Evolutionary conservation across 257 asterid species (phyloP), one percentile per base, ranked within the genome.

Genomic region (Lavandula angustifolia): DNA sequence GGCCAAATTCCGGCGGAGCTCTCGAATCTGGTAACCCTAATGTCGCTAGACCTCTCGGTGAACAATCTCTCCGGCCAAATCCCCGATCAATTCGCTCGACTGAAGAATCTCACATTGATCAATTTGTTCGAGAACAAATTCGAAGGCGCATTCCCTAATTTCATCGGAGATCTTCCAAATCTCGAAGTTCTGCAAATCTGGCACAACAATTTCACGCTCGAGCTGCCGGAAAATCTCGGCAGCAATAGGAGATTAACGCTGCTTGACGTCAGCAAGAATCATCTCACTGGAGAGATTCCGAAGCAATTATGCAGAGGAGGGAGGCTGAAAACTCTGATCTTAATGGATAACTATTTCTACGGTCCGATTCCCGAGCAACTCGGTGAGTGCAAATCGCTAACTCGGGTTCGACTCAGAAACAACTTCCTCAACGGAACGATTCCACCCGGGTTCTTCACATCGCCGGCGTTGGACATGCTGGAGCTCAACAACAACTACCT

Each of bases 151-250:
- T 40, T 89, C 35, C 95, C 95, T 4, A n/a, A 70, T 0, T 87
- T 80, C 71, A 62, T 89, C 8, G 94, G 88, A 7, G 86, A 81
- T 37, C 82, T 85, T 4, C 94, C 87, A 0, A 79, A 83, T 67
- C 94, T 89, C 3, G 91, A 87, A 29, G 80, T 77, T 48, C 60
- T 89, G 16, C 84, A 85, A 35, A 65, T 85, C 14, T 89, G 94
- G 94, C 72, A 73, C 14, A 89, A 89, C 69, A 85, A 89, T 60
- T 89, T 89, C 81, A 89, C 97, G 6, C 69, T 87, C 0, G 80
- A 66, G 18, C 59, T 89, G 54, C 97, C 97, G 7, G 83, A 78
- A 32, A 83, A 81, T 66, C 90, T 89, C 0, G 97, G 95, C 7
- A 52, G 66, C 31, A 89, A 67, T 2, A 83, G 86, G 18, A 80